Evolutionary conservation across 305 asterid genomes (phyloP), one percentile per base, ranked within the genome.

Genomic region (Fraxinus velutina): DNA sequence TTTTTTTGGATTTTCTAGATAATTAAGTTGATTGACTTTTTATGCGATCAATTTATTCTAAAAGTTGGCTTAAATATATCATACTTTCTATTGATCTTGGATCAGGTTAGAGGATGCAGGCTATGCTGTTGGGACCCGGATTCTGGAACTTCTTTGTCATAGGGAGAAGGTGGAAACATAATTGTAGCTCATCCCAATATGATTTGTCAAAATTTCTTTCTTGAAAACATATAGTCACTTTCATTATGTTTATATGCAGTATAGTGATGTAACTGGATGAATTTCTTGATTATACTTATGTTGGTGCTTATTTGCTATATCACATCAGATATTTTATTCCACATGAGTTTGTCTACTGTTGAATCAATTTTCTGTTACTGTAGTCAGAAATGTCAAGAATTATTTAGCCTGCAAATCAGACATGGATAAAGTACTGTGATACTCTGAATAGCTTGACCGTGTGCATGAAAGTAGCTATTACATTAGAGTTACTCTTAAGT

Each of bases 91-190:
- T 36, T 39, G 24, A 80, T 85, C 75, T 24, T 79, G 78, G 92
- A 64, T 68, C 89, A 94, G 97, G 92, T 86, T 93, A 75, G 97
- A 93, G 94, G 98, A 94, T 90, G 97, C 97, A 19, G 98, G 94
- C 2, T 93, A 91, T 90, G 92, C 96, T 77, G 98, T 94, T 84
- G 97, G 97, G 84, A 89, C 93, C 13, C 89, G 97, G 82, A 93
- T 91, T 84, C 86, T 93, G 82, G 98, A 94, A 89, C 97, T 94
- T 84, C 96, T 93, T 47, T 93, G 97, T 89, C 97, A 94, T 73
- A 82, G 97, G 79, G 97, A 94, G 86, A 94, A 94, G 97, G 97
- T 94, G 80, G 85, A 74, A 80, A 44, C 74, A 39, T 81, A 29
- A 73, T 29, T 81, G 73, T 79, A 76, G 82, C 81, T 37, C 21